Conservation (phyloP, 1,139 yeast species). For the Tardiomyces digboiensis region DNA sequence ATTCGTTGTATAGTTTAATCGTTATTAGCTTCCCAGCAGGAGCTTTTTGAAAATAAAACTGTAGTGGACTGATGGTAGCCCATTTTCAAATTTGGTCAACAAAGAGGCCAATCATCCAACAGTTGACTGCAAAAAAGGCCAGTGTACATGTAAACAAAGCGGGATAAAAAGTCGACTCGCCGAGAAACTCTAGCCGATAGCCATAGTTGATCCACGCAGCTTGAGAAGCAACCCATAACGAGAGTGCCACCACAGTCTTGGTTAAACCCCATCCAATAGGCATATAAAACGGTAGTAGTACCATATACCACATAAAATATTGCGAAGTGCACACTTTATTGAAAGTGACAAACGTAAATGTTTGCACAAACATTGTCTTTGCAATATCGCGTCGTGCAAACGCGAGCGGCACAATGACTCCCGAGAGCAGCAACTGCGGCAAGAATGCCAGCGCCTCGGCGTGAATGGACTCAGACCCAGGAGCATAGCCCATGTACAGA, state of each 20-base stretch:
- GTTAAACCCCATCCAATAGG: conserved; percentile 22
- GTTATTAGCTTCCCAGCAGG: too few relatives aligned
- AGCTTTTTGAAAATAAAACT: not conserved
- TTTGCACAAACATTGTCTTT: conserved; percentile 76
- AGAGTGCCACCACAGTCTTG: conserved; percentile 33
- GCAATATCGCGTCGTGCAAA: conserved; percentile 45
- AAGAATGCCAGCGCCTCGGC: conserved; percentile 48
- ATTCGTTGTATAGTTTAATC: too few relatives aligned
- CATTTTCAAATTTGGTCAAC: conserved; percentile 33
- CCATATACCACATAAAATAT: conserved; percentile 89
- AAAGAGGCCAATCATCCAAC: conserved; percentile 51
- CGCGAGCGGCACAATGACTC: conserved; percentile 48
- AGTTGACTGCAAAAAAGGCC: conserved; percentile 60
- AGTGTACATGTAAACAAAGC: conserved; percentile 51
- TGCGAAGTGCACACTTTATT: conserved; percentile 90
- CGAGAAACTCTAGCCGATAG: conserved; percentile 73
- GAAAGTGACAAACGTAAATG: conserved; percentile 81
- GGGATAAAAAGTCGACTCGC: conserved; percentile 53
- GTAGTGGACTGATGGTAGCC: not conserved
- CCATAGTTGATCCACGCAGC: conserved; percentile 74
- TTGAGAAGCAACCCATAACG: conserved; percentile 64
- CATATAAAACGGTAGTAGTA: conserved; percentile 66
- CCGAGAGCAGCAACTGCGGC: conserved; percentile 66
- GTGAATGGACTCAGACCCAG: conserved; percentile 11
- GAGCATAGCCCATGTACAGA: conserved; percentile 40